Evolutionary conservation across 108 stramenopile genomes (phyloP).

Genomic region (Parmales sp.): DNA sequence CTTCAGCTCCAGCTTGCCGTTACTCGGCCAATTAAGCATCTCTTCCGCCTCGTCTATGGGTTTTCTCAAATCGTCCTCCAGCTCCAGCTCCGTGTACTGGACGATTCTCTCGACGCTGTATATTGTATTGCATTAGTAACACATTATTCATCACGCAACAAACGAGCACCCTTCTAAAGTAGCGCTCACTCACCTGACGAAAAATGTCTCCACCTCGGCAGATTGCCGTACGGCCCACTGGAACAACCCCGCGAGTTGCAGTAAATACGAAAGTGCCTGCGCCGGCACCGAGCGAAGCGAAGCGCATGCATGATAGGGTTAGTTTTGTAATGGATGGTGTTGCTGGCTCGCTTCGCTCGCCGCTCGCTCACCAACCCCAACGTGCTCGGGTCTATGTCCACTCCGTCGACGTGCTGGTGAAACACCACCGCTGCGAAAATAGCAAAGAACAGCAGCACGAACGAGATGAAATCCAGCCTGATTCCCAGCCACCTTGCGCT

Average conservation of each 20-base stretch:
- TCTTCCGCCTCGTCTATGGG: neutral
- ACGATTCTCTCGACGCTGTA: neutral
- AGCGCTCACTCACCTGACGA: conserved; percentile 33
- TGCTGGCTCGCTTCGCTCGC: no score
- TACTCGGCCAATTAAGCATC: conserved; percentile 42
- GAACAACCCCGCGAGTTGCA: conserved; percentile 28
- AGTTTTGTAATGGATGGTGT: no score
- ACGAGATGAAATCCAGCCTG: conserved; percentile 69
- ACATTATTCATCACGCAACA: neutral
- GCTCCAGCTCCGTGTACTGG: conserved; percentile 13
- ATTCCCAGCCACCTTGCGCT: conserved; percentile 79
- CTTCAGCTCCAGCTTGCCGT: conserved; percentile 52
- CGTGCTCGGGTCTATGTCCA: conserved; percentile 60
- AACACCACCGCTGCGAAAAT: conserved; percentile 66
- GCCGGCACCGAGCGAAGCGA: neutral
- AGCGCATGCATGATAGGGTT: no score
- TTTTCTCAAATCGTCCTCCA: neutral
- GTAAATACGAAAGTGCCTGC: neutral
- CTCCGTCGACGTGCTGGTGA: conserved; percentile 39
- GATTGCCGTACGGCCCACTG: conserved; percentile 51
- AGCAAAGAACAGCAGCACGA: conserved; percentile 49
- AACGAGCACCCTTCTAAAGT: neutral
- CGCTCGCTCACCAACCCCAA: conserved; percentile 70
- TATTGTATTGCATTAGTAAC: neutral
- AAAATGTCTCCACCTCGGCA: conserved; percentile 84